Percentiles rank a stretch among this genome's conserved stretches.
Evolutionary conservation across 1,139 yeast genomes (phyloP).

Genomic region (Debaryomyces nepalensis): DNA sequence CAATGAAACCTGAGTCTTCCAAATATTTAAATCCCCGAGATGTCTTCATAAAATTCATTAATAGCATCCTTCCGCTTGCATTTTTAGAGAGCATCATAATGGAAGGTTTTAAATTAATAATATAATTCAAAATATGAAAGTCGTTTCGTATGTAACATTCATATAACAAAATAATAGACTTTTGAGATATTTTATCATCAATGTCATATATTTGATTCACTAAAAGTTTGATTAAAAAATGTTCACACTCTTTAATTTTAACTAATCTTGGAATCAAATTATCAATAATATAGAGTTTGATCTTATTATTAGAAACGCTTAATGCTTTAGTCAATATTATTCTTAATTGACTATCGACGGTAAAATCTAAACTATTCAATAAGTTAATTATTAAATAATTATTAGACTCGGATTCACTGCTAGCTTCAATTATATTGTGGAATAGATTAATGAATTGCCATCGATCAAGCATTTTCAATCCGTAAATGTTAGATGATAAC

Average conservation of each 20-base stretch:
- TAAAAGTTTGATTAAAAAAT: slow-evolving; percentile 52
- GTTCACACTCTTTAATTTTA: slow-evolving; percentile 37
- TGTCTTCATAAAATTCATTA: slow-evolving; percentile 35
- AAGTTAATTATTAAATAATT: slow-evolving; percentile 64
- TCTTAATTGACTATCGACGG: slow-evolving; percentile 68
- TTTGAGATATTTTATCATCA: slow-evolving; percentile 56
- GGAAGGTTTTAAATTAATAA: slow-evolving; percentile 40
- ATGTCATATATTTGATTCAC: slow-evolving; percentile 75
- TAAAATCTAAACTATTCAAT: slow-evolving; percentile 64
- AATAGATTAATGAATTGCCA: slow-evolving; percentile 87
- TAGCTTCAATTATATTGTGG: slow-evolving; percentile 67
- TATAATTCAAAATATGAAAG: slow-evolving; percentile 25
- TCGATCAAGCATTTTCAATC: slow-evolving; percentile 69
- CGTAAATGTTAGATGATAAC: slow-evolving; percentile 60
- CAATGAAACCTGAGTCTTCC: slow-evolving; percentile 38
- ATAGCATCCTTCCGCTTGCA: slow-evolving; percentile 32
- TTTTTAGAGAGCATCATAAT: slow-evolving; percentile 30
- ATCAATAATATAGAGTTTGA: slow-evolving; percentile 62
- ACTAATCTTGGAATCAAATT: slow-evolving; percentile 51
- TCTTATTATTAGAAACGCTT: slow-evolving; percentile 54
- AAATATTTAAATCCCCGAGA: slow-evolving; percentile 44
- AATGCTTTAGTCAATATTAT: slow-evolving; percentile 69
- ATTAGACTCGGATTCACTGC: slow-evolving; percentile 30
- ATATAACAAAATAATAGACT: slow-evolving; percentile 54
- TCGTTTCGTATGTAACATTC: slow-evolving; percentile 20